Conservation (phyloP, 2,329 filamentous ascomycete species). For the Trichoderma afroharzianum region DNA sequence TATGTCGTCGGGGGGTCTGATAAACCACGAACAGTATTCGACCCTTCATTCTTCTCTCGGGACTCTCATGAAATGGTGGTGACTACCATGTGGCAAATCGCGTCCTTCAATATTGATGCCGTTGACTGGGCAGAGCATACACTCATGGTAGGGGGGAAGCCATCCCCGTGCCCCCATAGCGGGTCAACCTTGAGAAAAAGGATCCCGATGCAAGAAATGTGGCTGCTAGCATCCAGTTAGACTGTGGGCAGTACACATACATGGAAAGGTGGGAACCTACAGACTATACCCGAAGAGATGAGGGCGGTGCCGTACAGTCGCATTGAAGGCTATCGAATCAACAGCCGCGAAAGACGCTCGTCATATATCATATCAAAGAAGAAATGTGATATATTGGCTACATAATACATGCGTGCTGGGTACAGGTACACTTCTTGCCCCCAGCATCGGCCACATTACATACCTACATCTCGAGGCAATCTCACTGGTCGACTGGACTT, state of each 20-base stretch:
- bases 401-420: neutral
- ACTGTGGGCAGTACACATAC: neutral
- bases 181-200: neutral
- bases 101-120: neutral
- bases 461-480: neutral
- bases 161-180: neutral
- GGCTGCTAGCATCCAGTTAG: neutral
- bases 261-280: neutral
- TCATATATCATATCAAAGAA: conserved; percentile 7
- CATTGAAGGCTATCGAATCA: neutral
- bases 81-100: neutral
- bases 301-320: neutral
- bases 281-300: neutral
- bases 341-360: neutral
- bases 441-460: neutral
- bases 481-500: neutral
- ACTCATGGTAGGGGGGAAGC: neutral
- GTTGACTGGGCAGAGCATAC: neutral
- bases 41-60: too few relatives aligned
- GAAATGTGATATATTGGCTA: neutral
- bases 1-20: too few relatives aligned
- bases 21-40: too few relatives aligned
- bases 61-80: neutral
- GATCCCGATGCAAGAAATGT: neutral
- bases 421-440: too few relatives aligned